Percentiles rank a stretch among this genome's conserved stretches.
Evolutionary conservation across 1,139 yeast species (phyloP).

Genomic region (Taphrina wiesneri): DNA sequence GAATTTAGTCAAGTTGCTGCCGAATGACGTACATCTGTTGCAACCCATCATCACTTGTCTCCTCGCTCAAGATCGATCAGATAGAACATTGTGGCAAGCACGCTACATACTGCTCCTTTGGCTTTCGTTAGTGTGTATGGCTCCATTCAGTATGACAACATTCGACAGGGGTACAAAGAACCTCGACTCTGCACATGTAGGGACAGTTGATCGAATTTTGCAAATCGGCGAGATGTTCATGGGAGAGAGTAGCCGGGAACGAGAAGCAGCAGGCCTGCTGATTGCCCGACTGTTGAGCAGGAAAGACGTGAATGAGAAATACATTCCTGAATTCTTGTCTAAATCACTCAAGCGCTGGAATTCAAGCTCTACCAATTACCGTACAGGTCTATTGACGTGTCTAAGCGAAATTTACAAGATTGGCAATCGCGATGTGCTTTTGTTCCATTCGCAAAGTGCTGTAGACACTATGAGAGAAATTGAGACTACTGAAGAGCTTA

Average conservation of each 20-base stretch:
- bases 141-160: constrained; percentile 64
- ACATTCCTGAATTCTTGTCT: constrained; percentile 12
- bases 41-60: constrained; percentile 41
- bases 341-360: constrained; percentile 3
- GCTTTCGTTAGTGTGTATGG: constrained; percentile 66
- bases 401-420: constrained; percentile 17
- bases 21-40: constrained; percentile 60
- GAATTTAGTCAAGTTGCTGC: constrained; percentile 51
- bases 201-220: constrained; percentile 49
- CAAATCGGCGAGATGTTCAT: constrained; percentile 46
- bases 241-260: constrained; percentile 53
- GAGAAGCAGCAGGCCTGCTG: constrained; percentile 52
- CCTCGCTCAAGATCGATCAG: constrained; percentile 36
- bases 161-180: constrained; percentile 42
- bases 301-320: constrained; percentile 43
- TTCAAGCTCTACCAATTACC: constrained; percentile 1
- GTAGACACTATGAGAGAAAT: not conserved
- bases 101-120: constrained; percentile 65
- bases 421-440: constrained; percentile 28
- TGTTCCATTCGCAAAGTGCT: not conserved
- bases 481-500: constrained; percentile 1
- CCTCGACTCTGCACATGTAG: constrained; percentile 22
- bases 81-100: constrained; percentile 54
- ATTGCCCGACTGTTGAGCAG: constrained; percentile 52
- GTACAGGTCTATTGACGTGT: constrained; percentile 21